phyloP scores from a whole-genome alignment of 139 green algal species.

The Parachlorella kessleri region DNA sequence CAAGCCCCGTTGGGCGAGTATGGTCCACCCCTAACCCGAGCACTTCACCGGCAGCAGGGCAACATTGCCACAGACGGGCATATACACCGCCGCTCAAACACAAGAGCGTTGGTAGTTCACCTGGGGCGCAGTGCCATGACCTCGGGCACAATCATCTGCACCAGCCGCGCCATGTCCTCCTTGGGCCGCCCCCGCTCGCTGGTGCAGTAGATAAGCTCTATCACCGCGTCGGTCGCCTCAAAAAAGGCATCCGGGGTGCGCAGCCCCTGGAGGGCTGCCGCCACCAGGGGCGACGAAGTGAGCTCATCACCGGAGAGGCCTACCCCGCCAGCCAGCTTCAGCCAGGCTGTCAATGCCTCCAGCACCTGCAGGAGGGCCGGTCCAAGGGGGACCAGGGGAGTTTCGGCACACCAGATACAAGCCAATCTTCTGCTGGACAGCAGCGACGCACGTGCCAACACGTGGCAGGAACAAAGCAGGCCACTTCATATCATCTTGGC shows the following conservation, averaged over 20 bases:
- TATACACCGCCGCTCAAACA: too few relatives aligned
- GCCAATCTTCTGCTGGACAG: too few relatives aligned
- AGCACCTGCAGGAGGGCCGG: slow-evolving; percentile 49
- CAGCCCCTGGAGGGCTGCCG: slow-evolving; percentile 70
- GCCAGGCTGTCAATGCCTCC: slow-evolving; percentile 81
- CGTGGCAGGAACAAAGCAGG: too few relatives aligned
- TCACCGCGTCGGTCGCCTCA: slow-evolving; percentile 74
- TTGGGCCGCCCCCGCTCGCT: slow-evolving; percentile 32
- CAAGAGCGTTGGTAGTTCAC: background rate
- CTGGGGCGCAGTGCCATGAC: slow-evolving; percentile 77
- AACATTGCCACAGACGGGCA: too few relatives aligned
- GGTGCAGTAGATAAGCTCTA: slow-evolving; percentile 53
- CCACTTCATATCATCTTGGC: too few relatives aligned
- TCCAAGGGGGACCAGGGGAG: too few relatives aligned
- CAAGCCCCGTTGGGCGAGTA: too few relatives aligned
- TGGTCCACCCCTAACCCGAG: too few relatives aligned
- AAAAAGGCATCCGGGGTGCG: slow-evolving; percentile 68
- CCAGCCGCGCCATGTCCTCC: slow-evolving; percentile 64
- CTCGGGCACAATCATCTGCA: slow-evolving; percentile 71
- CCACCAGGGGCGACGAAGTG: slow-evolving; percentile 50
- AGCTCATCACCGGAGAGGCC: slow-evolving; percentile 7
- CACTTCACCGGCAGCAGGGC: too few relatives aligned
- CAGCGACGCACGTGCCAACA: too few relatives aligned
- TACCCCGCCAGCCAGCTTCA: slow-evolving; percentile 60
- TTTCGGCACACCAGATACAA: too few relatives aligned